Base-by-base conservation (phyloP, 1,284 basidiomycete species). In the Dichomitus squalens region DNA sequence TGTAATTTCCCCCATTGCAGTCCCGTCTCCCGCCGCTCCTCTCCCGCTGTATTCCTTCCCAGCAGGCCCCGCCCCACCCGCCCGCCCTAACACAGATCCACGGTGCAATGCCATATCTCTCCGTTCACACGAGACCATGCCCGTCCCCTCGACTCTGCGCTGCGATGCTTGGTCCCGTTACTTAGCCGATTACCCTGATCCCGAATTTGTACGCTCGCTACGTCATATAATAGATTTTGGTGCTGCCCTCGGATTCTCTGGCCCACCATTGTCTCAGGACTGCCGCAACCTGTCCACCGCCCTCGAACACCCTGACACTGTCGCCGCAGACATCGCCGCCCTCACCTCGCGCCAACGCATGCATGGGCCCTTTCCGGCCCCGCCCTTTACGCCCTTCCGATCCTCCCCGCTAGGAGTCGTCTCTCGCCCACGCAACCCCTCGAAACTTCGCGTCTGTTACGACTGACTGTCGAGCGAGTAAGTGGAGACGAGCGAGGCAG, bases 381-480 rank as follows among this genome's bases (percentile, higher is more conserved):
- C 66, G 0, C 73, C 70, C 0, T 39, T 72, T 11, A 29, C 56
- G 0, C 20, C 64, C 21, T 72, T 72, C 49, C 47, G 65, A 1
- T 51, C 25, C 43, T 75, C 69, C 0, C 75, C 70, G 0, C 59
- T 75, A 8, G 72, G 74, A 6, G 59, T 64, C 0, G 67, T 68
- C 38, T 60, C 64, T 34, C 49, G 49, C 0, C 61, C 65, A 8
- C 73, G 73, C 41, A 64, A 63, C 21, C 65, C 68, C 0, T 21
- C 55, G 9, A 76, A 75, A 55, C 53, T 64, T 0, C 64, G 70
- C 2, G 53, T 65, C n/a, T n/a, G n/a, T n/a, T n/a, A n/a, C n/a
- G n/a, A n/a, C n/a, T n/a, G n/a, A n/a, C n/a, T n/a, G n/a, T n/a
- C n/a, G n/a, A n/a, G n/a, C n/a, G n/a, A n/a, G n/a, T n/a, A n/a